Percentiles rank a stretch among this genome's conserved stretches.
phyloP scores from a whole-genome alignment of 176 grass and related monocot species.

The Rhynchospora pubera region DNA sequence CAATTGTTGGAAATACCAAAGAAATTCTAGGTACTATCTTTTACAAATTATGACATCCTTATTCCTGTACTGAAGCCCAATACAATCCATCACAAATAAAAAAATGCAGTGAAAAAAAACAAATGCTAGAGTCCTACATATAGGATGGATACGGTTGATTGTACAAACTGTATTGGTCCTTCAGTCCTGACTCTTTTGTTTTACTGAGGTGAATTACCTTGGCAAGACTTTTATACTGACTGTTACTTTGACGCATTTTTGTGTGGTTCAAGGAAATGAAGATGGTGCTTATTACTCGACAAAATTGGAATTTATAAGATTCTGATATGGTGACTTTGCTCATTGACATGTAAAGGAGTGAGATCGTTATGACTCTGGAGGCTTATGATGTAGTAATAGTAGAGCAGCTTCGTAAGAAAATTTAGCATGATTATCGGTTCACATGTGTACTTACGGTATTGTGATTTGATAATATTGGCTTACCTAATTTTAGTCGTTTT shows the following conservation, averaged over 20 bases:
- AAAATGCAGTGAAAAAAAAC: not conserved
- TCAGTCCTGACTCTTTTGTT: not conserved
- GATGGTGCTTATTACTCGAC: not conserved
- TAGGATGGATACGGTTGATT: not conserved
- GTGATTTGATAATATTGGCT: not conserved
- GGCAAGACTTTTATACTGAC: not conserved
- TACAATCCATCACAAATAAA: not conserved
- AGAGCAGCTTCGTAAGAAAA: not conserved
- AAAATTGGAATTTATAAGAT: not conserved
- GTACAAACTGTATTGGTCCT: not conserved
- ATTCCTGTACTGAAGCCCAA: not conserved
- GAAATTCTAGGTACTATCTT: constrained; percentile 10
- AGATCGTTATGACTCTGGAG: not conserved
- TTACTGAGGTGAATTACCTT: not conserved
- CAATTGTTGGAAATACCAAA: constrained; percentile 25
- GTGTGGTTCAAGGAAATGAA: constrained; percentile 13
- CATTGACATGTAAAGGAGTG: not conserved
- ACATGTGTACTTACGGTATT: not conserved
- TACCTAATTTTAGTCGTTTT: not conserved
- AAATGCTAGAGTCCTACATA: not conserved
- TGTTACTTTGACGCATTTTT: not conserved
- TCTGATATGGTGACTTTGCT: not conserved
- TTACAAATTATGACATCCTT: not conserved
- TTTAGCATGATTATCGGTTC: not conserved
- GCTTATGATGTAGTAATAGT: not conserved